Evolutionary conservation across 306 rosid genomes (phyloP).

Genomic region (Sphenostylis stenocarpa): DNA sequence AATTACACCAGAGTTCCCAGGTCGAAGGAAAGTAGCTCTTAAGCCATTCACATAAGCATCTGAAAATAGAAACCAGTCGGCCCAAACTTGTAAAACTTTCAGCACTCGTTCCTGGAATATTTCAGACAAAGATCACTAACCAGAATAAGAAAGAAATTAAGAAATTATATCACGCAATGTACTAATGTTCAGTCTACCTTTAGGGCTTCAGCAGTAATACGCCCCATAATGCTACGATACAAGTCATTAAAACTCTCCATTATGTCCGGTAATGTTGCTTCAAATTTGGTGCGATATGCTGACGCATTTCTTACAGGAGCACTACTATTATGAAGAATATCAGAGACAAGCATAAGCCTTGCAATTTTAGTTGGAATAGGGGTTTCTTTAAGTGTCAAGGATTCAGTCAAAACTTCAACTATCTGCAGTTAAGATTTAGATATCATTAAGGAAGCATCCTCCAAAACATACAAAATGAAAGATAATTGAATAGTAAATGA

Average conservation of each 20-base stretch:
- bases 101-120: slow-evolving; percentile 83
- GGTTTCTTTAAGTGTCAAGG: slow-evolving; percentile 97
- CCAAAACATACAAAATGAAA: slow-evolving; percentile 11
- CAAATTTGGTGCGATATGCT: slow-evolving; percentile 98
- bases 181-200: slow-evolving; percentile 54
- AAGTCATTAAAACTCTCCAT: slow-evolving; percentile 99
- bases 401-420: slow-evolving; percentile 96
- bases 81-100: slow-evolving; percentile 98
- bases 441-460: background rate
- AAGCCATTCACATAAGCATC: slow-evolving; percentile 97
- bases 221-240: slow-evolving; percentile 86
- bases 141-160: slow-evolving; percentile 2
- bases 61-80: slow-evolving; percentile 98
- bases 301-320: slow-evolving; percentile 99
- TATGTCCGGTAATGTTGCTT: slow-evolving; percentile 88
- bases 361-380: slow-evolving; percentile 99
- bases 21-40: slow-evolving; percentile 88
- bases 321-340: slow-evolving; percentile 97
- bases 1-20: slow-evolving; percentile 85
- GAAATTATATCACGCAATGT: slow-evolving; percentile 9
- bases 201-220: slow-evolving; percentile 98
- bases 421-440: slow-evolving; percentile 59
- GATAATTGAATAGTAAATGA: slow-evolving; percentile 16
- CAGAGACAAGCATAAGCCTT: slow-evolving; percentile 99
- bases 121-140: slow-evolving; percentile 29